A percentile compares a stretch with the other conserved stretches of the same genome.
Evolutionary conservation across 352 stramenopile species (phyloP).

Genomic region (Phytophthora meadii): DNA sequence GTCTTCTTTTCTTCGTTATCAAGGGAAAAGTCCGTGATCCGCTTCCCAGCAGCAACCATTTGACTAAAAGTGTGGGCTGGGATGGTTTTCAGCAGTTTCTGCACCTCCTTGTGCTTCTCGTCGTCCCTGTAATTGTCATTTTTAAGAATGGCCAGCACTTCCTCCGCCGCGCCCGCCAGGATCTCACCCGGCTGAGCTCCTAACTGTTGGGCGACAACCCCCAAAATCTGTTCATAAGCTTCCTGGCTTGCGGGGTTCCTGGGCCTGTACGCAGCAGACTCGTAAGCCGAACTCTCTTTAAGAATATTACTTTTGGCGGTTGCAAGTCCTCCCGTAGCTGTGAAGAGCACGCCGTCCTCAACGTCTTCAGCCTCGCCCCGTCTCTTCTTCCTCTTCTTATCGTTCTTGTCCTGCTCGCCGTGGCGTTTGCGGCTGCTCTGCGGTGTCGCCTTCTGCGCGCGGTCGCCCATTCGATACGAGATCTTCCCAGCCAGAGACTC

Average conservation of each 20-base stretch:
- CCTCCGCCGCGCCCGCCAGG: constrained; percentile 90
- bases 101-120: constrained; percentile 82
- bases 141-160: constrained; percentile 94
- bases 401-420: constrained; percentile 5
- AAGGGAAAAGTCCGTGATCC: constrained; percentile 90
- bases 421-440: constrained; percentile 47
- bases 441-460: constrained; percentile 69
- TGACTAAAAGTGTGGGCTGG: constrained; percentile 75
- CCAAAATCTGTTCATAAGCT: constrained; percentile 92
- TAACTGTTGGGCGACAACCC: constrained; percentile 73
- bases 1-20: constrained; percentile 42
- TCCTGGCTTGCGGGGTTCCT: constrained; percentile 87
- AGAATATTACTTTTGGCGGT: constrained; percentile 65
- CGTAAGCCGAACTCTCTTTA: constrained; percentile 74
- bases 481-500: constrained; percentile 84
- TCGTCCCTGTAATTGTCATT: constrained; percentile 89
- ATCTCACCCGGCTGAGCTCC: constrained; percentile 93
- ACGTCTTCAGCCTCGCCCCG: constrained; percentile 37
- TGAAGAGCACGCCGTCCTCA: constrained; percentile 54
- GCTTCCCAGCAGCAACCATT: constrained; percentile 85
- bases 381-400: constrained; percentile 64
- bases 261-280: constrained; percentile 87
- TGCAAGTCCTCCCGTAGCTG: constrained; percentile 56
- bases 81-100: constrained; percentile 89
- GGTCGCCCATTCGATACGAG: constrained; percentile 86